A percentile compares a stretch with the other conserved stretches of the same genome.
phyloP scores from a whole-genome alignment of 768 basidiomycete genomes.

The Leccinellum albellum region DNA sequence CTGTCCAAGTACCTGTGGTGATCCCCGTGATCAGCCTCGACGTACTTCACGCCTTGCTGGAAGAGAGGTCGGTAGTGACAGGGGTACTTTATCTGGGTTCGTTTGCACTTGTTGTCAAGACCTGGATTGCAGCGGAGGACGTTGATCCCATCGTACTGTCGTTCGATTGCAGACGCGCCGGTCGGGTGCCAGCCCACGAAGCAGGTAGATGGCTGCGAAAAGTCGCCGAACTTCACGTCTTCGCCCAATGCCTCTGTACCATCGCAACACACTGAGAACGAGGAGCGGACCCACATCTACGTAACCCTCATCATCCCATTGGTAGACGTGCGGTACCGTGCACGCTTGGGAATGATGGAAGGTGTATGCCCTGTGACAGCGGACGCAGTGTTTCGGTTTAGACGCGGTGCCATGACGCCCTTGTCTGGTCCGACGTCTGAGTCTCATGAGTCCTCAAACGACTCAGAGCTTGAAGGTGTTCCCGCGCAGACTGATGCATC shows the following conservation, averaged over 20 bases:
- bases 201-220: background rate
- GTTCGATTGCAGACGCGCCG: background rate
- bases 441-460: background rate
- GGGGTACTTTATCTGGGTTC: background rate
- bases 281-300: background rate
- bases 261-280: background rate
- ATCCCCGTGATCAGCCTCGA: background rate
- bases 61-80: background rate
- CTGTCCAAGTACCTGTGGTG: background rate
- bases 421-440: background rate
- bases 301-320: background rate
- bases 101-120: background rate
- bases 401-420: background rate
- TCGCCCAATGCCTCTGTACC: background rate
- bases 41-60: background rate
- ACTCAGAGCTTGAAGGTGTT: background rate
- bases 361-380: background rate
- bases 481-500: background rate
- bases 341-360: background rate
- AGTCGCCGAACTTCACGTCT: no score
- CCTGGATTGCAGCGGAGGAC: background rate
- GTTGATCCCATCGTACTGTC: slow-evolving; percentile 1
- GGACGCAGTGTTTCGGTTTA: slow-evolving; percentile 3
- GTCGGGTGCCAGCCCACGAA: slow-evolving; percentile 2
- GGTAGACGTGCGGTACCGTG: background rate